These are phyloP conservation scores for Sphagnum tenellum DNA, from an alignment of 225 moss, liverwort and hornwort species.

Conservation along the genomic window DNA sequence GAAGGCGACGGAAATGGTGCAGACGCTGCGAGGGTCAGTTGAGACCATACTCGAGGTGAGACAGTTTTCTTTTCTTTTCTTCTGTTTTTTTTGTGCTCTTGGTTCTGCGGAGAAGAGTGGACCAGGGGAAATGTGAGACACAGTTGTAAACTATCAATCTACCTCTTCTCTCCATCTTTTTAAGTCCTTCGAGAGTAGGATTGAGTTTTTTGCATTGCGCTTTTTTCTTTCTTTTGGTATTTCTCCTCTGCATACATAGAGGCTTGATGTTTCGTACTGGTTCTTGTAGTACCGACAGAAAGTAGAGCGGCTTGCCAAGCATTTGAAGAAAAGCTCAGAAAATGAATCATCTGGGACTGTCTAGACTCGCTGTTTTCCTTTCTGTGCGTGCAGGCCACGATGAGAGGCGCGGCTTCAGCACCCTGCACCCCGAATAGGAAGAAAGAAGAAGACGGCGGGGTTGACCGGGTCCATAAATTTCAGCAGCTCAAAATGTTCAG, in stretches of 20 bases:
- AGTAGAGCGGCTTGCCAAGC: background rate
- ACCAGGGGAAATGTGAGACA: too few relatives aligned
- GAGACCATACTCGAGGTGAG: slow-evolving; percentile 45
- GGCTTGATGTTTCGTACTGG: too few relatives aligned
- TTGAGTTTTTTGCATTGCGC: background rate
- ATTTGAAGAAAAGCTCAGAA: background rate
- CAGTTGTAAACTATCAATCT: background rate
- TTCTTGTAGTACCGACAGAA: too few relatives aligned
- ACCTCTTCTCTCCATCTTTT: background rate
- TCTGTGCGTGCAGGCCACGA: slow-evolving; percentile 23
- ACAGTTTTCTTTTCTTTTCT: background rate
- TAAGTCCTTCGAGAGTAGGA: background rate
- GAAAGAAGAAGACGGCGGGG: slow-evolving; percentile 8
- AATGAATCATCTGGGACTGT: background rate
- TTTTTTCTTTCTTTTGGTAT: background rate
- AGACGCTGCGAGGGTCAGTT: slow-evolving; percentile 33
- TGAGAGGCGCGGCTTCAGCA: slow-evolving; percentile 41
- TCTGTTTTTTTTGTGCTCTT: background rate
- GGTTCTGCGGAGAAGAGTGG: background rate
- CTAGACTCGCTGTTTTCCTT: background rate
- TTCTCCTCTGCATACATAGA: background rate
- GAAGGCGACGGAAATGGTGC: slow-evolving; percentile 50
- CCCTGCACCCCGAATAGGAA: slow-evolving; percentile 40
- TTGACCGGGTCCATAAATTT: slow-evolving; percentile 30
- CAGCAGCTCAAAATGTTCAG: slow-evolving; percentile 26